phyloP scores from a whole-genome alignment of 305 asterid genomes.

The Withania somnifera region DNA sequence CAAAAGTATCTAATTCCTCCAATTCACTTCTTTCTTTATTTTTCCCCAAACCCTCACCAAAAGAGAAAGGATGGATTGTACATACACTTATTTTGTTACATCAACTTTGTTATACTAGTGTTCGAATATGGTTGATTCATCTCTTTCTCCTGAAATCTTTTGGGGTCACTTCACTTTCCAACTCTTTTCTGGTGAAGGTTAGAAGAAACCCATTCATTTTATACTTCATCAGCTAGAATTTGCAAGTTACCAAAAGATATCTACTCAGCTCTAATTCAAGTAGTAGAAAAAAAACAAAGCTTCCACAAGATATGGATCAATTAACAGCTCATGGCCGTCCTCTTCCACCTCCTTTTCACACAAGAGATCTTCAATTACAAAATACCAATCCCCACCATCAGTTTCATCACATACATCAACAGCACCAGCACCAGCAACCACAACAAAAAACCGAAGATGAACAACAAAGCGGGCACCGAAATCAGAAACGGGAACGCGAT shows the following conservation, averaged over 20 bases:
- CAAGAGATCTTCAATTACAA: conserved; percentile 50
- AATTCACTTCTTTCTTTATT: background rate
- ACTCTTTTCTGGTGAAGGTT: conserved; percentile 6
- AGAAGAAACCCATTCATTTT: background rate
- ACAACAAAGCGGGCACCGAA: background rate
- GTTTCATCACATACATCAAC: conserved; percentile 13
- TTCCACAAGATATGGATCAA: conserved; percentile 34
- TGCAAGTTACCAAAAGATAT: too few relatives aligned
- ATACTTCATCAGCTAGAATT: background rate
- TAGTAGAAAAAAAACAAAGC: background rate
- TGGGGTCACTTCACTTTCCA: background rate
- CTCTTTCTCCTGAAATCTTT: conserved; percentile 1
- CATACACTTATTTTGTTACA: background rate
- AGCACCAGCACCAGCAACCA: too few relatives aligned
- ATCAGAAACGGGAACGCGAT: background rate
- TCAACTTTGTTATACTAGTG: too few relatives aligned
- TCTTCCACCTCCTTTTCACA: conserved; percentile 53
- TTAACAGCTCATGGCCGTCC: conserved; percentile 48
- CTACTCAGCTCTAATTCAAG: too few relatives aligned
- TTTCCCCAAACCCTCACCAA: conserved; percentile 7
- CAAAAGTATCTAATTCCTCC: too few relatives aligned
- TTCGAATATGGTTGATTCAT: background rate
- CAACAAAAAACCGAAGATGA: background rate
- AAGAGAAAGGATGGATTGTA: background rate
- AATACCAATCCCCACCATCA: conserved; percentile 24